Percentiles rank a stretch among this genome's conserved stretches.
phyloP scores from a whole-genome alignment of 257 asterid genomes.

The Anisodus acutangulus region DNA sequence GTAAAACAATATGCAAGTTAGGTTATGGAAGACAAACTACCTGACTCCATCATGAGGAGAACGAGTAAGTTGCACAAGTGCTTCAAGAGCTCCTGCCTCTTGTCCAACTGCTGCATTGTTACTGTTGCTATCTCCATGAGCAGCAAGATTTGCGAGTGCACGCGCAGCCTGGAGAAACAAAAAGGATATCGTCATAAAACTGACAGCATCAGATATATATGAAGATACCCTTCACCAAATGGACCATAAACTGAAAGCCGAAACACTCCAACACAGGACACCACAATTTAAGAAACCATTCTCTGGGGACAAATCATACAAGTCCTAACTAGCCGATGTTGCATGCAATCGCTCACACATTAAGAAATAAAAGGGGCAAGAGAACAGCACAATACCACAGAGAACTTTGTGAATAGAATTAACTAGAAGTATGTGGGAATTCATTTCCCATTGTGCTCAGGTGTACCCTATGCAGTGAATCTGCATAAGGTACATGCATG shows the following conservation, averaged over 20 bases:
- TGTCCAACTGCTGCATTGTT: slow-evolving; percentile 82
- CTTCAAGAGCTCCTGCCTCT: slow-evolving; percentile 85
- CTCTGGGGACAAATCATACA: not conserved
- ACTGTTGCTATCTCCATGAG: slow-evolving; percentile 83
- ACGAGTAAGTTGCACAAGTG: slow-evolving; percentile 78
- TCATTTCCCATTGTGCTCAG: slow-evolving; percentile 20
- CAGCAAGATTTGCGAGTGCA: slow-evolving; percentile 86
- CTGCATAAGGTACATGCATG: not conserved
- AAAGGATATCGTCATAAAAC: slow-evolving; percentile 26
- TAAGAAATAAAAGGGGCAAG: not conserved
- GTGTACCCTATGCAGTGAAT: not conserved
- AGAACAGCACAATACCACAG: slow-evolving; percentile 14
- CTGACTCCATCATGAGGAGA: slow-evolving; percentile 84
- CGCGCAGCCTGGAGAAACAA: slow-evolving; percentile 72
- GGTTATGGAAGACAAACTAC: slow-evolving; percentile 40
- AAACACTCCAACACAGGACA: not conserved
- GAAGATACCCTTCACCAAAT: not conserved
- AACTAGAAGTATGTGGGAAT: not conserved
- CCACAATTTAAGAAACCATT: slow-evolving; percentile 23
- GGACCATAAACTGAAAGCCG: slow-evolving; percentile 13
- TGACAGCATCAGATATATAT: not conserved
- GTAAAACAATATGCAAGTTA: slow-evolving; percentile 1
- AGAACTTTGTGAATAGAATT: not conserved
- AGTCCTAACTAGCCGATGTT: slow-evolving; percentile 21
- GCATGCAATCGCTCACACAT: not conserved